Conservation (phyloP, 768 basidiomycete genomes). For the Mrakia frigida region DNA sequence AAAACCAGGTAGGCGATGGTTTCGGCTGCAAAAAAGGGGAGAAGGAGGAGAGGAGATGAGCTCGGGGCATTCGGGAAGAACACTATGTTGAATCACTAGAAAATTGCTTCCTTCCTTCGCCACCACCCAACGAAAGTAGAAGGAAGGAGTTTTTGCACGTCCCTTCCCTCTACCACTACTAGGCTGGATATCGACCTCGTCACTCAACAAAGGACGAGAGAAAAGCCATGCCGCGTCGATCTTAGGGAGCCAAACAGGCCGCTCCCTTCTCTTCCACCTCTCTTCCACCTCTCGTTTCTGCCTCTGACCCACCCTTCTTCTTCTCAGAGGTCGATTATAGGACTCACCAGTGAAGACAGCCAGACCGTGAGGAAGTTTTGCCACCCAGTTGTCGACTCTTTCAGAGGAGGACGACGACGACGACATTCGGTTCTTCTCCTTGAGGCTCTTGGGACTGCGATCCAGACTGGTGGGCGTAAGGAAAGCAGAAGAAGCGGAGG, state of each 20-base stretch:
- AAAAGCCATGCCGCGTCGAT: background rate
- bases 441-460: background rate
- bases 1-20: background rate
- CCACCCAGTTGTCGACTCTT: background rate
- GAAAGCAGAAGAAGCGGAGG: background rate
- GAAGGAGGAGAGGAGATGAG: background rate
- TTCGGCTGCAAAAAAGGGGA: background rate
- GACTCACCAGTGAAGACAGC: background rate
- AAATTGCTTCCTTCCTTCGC: background rate
- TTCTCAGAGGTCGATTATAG: background rate
- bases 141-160: too few relatives aligned
- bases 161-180: too few relatives aligned
- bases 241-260: background rate
- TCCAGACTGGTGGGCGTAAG: background rate
- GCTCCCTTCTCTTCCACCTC: background rate
- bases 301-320: background rate
- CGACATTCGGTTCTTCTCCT: background rate
- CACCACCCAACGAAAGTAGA: background rate
- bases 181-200: too few relatives aligned
- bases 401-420: background rate
- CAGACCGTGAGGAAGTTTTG: background rate
- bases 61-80: background rate
- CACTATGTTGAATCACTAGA: background rate
- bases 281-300: background rate
- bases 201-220: too few relatives aligned